Percentiles rank a stretch among this genome's conserved stretches.
Conservation (phyloP, 1,139 yeast genomes). For the Geotrichum macrosporum region DNA sequence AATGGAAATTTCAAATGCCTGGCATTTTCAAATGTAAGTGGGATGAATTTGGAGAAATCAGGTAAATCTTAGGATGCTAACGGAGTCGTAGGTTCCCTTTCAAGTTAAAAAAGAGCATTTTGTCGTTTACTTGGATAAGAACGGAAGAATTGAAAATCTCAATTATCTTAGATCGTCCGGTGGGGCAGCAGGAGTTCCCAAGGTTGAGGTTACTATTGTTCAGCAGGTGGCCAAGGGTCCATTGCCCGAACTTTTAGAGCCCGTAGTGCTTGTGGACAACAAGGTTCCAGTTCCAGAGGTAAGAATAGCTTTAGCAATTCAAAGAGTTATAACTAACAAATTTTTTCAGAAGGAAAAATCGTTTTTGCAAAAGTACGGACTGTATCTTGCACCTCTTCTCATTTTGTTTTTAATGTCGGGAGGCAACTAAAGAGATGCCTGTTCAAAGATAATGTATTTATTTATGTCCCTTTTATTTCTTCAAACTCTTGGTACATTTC, state of each 20-base stretch:
- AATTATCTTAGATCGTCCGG: constrained; percentile 11
- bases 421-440: constrained; percentile 21
- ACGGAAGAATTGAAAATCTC: constrained; percentile 9
- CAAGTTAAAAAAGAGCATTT: constrained; percentile 14
- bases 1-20: constrained; percentile 27
- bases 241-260: constrained; percentile 28
- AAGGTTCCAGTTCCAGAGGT: constrained; percentile 30
- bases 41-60: constrained; percentile 22
- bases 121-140: constrained; percentile 8
- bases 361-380: constrained; percentile 42
- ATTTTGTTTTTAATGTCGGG: constrained; percentile 33
- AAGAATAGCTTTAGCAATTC: not conserved
- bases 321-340: not conserved
- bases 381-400: constrained; percentile 36
- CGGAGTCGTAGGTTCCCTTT: not conserved
- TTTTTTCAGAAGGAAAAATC: not conserved
- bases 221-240: constrained; percentile 27
- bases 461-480: not conserved
- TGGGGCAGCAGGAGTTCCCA: not conserved
- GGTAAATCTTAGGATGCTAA: constrained; percentile 15
- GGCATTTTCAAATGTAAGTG: constrained; percentile 20
- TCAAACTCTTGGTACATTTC: not conserved
- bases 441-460: not conserved
- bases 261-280: constrained; percentile 32
- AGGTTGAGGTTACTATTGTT: constrained; percentile 18